Evolutionary conservation across 805 yeast genomes (phyloP).

Genomic region (Saccharomyces mikatae): DNA sequence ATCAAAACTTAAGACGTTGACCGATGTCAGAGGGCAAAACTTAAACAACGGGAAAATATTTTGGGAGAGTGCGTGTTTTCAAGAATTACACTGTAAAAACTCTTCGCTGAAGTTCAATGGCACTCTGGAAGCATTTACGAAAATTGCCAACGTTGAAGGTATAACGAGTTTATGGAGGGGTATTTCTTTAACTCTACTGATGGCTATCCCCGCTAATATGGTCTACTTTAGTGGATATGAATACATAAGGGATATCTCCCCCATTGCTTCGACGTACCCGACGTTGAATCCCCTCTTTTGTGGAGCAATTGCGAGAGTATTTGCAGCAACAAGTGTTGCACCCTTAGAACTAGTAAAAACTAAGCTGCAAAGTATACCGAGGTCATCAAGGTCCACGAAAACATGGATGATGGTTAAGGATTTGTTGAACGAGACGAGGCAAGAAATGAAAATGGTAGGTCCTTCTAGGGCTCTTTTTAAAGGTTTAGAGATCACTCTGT

Average conservation of each 20-base stretch:
- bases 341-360: conserved; percentile 87
- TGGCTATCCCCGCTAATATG: conserved; percentile 90
- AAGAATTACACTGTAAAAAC: conserved; percentile 26
- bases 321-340: conserved; percentile 78
- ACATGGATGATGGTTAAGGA: conserved; percentile 33
- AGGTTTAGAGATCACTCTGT: conserved; percentile 79
- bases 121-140: conserved; percentile 64
- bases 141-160: conserved; percentile 70
- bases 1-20: not conserved
- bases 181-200: conserved; percentile 64
- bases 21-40: not conserved
- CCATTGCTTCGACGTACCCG: conserved; percentile 34
- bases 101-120: conserved; percentile 41
- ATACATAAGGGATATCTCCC: conserved; percentile 67
- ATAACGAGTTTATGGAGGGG: conserved; percentile 80
- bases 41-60: conserved; percentile 14
- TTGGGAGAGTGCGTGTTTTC: conserved; percentile 30
- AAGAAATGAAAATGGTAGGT: conserved; percentile 51
- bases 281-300: conserved; percentile 67
- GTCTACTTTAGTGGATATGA: conserved; percentile 94
- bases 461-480: conserved; percentile 53
- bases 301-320: conserved; percentile 73
- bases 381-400: conserved; percentile 27
- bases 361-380: conserved; percentile 80
- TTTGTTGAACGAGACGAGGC: conserved; percentile 45